Base-by-base conservation (phyloP, 148 eudicot species). In the Diospyros lotus region DNA sequence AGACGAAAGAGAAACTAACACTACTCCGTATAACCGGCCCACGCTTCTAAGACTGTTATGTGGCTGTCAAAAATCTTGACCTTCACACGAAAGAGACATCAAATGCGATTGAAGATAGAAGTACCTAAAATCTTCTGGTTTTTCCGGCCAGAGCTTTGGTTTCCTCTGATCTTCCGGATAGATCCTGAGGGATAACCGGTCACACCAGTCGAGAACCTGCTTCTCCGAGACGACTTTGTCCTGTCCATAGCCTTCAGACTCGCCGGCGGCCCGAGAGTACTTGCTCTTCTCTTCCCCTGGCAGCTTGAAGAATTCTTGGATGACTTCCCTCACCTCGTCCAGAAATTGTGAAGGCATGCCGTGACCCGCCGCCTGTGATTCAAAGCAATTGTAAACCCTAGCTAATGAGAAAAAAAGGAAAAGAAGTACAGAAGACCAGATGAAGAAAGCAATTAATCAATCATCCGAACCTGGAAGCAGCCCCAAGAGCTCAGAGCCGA, bases 401-500 rank as follows among this genome's bases (percentile, higher is more conserved):
- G 28, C 28, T 28, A 48, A 48, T 48, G 52, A 4, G 52, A 28
- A 28, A 28, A 28, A 28, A 48, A 8, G 52, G 8, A 48, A 48
- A 48, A 48, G 8, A 48, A 48, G 52, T 48, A 66, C 6, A 2
- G 39, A 44, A 1, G 2, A 4, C 28, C 41, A 10, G 9, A 7
- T 13, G 14, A 7, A 28, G 28, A 28, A 6, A 51, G 41, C 42
- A 7, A n/a, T 28, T 28, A 28, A 28, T 28, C 28, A 28, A 28
- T 28, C 28, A 59, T 58, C 41, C 43, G 42, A 66, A 87, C 90
- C 88, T 85, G 88, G 54, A 85, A 83, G 69, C 88, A 87, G 60
- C 90, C 90, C 80, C 83, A 85, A 1, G 83, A 77, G 71, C 62
- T 59, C 40, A 87, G 88, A n/a, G 86, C 85, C 55, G 88, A 81